phyloP scores from a whole-genome alignment of 225 moss, liverwort and hornwort species.

The Climacium dendroides region DNA sequence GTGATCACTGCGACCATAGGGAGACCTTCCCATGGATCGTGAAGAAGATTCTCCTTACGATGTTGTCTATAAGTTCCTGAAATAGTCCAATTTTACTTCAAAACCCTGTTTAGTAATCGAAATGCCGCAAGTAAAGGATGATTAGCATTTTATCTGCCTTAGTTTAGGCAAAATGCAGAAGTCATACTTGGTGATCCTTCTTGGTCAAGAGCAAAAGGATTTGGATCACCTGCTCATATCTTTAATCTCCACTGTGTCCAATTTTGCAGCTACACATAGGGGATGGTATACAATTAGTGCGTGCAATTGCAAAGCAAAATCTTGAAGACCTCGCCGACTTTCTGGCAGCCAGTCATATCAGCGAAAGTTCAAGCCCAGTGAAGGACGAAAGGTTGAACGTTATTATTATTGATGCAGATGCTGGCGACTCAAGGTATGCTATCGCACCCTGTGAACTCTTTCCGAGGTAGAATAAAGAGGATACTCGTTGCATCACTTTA shows the following conservation, averaged over 20 bases:
- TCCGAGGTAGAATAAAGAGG: background rate
- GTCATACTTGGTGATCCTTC: background rate
- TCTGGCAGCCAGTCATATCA: slow-evolving; percentile 3
- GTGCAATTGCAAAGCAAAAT: slow-evolving; percentile 38
- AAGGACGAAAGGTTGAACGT: slow-evolving; percentile 49
- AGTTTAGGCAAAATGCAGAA: background rate
- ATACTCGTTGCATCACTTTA: background rate
- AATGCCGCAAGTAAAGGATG: background rate
- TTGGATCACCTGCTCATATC: background rate
- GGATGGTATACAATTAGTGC: slow-evolving; percentile 72
- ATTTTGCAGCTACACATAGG: slow-evolving; percentile 58
- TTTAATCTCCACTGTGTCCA: background rate
- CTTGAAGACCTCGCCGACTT: slow-evolving; percentile 26
- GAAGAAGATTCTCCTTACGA: background rate
- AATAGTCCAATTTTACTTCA: background rate
- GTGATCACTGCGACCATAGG: background rate
- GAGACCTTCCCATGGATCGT: background rate
- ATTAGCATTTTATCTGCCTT: background rate
- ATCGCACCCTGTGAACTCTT: background rate
- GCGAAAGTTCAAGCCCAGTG: background rate
- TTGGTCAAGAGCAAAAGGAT: background rate
- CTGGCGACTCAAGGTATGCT: slow-evolving; percentile 69
- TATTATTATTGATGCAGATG: slow-evolving; percentile 83
- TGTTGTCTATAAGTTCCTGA: background rate
- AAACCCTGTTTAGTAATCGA: background rate